These are phyloP conservation scores for Candida arabinofermentans DNA, from an alignment of 805 yeast genomes.

Conservation along the genomic window DNA sequence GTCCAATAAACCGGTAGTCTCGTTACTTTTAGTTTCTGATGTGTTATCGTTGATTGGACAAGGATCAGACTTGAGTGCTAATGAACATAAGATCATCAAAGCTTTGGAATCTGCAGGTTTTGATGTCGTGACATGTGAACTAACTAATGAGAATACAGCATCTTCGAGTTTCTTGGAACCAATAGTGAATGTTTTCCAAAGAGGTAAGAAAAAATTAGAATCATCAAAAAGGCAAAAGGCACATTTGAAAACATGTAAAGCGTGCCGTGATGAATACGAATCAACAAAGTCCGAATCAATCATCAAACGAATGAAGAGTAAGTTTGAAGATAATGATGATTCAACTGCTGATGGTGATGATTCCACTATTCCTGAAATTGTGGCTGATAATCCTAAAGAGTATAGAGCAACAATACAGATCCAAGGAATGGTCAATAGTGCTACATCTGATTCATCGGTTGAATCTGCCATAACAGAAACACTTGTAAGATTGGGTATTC, in stretches of 20 bases:
- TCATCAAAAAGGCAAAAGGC: slow-evolving; percentile 19
- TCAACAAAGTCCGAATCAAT: slow-evolving; percentile 5
- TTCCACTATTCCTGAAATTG: slow-evolving; percentile 13
- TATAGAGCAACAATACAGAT: slow-evolving; percentile 52
- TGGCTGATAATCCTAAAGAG: slow-evolving; percentile 19
- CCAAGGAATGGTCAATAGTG: slow-evolving; percentile 67
- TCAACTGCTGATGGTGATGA: slow-evolving; percentile 23
- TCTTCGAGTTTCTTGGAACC: slow-evolving; percentile 13
- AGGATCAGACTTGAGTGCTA: slow-evolving; percentile 12
- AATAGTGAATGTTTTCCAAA: slow-evolving; percentile 10
- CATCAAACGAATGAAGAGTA: slow-evolving; percentile 1
- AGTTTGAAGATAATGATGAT: slow-evolving; percentile 12
- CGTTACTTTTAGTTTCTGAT: slow-evolving; percentile 23
- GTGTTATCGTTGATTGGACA: slow-evolving; percentile 28
- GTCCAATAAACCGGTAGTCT: slow-evolving; percentile 13
- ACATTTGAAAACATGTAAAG: slow-evolving; percentile 40
- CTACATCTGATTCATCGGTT: slow-evolving; percentile 47
- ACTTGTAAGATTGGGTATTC: slow-evolving; percentile 14
- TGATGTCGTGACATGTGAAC: slow-evolving; percentile 23
- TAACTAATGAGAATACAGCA: slow-evolving; percentile 6
- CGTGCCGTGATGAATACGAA: slow-evolving; percentile 33
- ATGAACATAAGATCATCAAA: slow-evolving; percentile 25
- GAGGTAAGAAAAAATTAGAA: slow-evolving; percentile 19
- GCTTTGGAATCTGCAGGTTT: slow-evolving; percentile 36
- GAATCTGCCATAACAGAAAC: slow-evolving; percentile 36